These are phyloP conservation scores for Aspergillus terreus DNA, from an alignment of 2,329 filamentous ascomycete species.

Conservation along the genomic window DNA sequence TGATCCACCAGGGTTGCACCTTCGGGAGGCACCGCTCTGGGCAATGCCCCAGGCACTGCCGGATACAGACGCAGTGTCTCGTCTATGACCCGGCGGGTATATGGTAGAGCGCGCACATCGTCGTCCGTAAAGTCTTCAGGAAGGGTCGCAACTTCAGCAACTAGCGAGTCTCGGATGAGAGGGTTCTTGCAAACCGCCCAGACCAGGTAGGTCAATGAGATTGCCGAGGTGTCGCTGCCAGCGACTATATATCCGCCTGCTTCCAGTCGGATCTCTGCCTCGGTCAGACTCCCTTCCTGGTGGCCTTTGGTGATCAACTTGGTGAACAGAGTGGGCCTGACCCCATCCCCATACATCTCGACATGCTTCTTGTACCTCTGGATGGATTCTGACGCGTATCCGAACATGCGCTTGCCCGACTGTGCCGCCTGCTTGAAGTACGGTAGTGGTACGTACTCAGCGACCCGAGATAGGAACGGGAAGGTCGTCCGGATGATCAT, in stretches of 20 bases:
- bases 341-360: slow-evolving; percentile 5
- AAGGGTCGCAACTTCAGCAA: slow-evolving; percentile 13
- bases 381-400: slow-evolving; percentile 36
- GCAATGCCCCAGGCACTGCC: slow-evolving; percentile 54
- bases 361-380: slow-evolving; percentile 21
- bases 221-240: slow-evolving; percentile 52
- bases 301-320: slow-evolving; percentile 19
- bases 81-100: slow-evolving; percentile 53
- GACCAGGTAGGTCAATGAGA: slow-evolving; percentile 45
- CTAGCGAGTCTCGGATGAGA: slow-evolving; percentile 12
- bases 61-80: slow-evolving; percentile 57
- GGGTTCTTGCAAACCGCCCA: slow-evolving; percentile 18
- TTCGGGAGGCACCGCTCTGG: slow-evolving; percentile 47
- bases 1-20: slow-evolving; percentile 40
- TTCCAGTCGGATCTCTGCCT: slow-evolving; percentile 37
- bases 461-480: no score
- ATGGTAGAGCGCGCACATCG: slow-evolving; percentile 48
- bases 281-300: slow-evolving; percentile 18
- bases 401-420: no score
- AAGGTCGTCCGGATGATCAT: no score
- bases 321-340: slow-evolving; percentile 25
- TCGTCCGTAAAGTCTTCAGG: slow-evolving; percentile 20
- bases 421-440: no score
- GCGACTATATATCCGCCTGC: slow-evolving; percentile 47
- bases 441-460: no score